These are phyloP conservation scores for Dictyostelium brefeldianum DNA, from an alignment of 78 protist genomes.

Conservation along the genomic window DNA sequence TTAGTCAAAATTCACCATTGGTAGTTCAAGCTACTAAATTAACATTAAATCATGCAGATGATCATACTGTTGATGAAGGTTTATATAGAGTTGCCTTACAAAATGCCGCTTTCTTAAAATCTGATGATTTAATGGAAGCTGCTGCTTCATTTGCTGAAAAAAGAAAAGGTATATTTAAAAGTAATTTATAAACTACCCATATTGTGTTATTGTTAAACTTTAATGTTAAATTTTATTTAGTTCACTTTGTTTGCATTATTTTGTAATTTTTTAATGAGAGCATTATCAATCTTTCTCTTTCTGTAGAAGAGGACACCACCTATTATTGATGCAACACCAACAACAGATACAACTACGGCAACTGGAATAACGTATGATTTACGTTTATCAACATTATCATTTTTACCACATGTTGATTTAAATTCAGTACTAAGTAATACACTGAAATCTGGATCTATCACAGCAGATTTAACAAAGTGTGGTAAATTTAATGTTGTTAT, in stretches of 20 bases:
- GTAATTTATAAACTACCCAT: conserved; percentile 24
- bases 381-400: not conserved
- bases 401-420: not conserved
- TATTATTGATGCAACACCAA: not conserved
- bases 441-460: not conserved
- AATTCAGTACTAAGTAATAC: not conserved
- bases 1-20: conserved; percentile 86
- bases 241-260: too few species aligned
- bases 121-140: conserved; percentile 82
- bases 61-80: conserved; percentile 82
- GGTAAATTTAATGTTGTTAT: not conserved
- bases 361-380: not conserved
- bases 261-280: too few species aligned
- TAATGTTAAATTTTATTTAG: too few species aligned
- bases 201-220: too few species aligned
- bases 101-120: conserved; percentile 76
- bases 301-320: too few species aligned
- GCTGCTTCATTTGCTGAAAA: conserved; percentile 73
- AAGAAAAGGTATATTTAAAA: conserved; percentile 60
- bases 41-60: conserved; percentile 80
- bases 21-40: conserved; percentile 89
- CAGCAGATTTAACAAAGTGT: not conserved
- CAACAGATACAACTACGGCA: not conserved
- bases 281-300: too few species aligned
- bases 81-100: conserved; percentile 86